Base-by-base conservation (phyloP, 177 flowering plant species). In the Vitis hybrid region DNA sequence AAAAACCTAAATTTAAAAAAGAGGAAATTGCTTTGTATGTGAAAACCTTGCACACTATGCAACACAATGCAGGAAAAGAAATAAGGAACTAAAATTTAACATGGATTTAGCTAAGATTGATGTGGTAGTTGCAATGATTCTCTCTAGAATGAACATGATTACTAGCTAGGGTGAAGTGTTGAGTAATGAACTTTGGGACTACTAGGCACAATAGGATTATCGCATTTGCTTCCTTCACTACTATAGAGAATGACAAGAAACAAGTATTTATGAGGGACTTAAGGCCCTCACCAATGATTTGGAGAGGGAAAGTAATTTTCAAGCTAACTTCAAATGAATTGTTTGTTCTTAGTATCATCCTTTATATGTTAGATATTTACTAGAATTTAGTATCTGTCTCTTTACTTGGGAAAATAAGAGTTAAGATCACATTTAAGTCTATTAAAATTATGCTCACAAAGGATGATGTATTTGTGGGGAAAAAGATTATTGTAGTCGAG, bases 391-490 rank as follows among this genome's bases (percentile, higher is more conserved):
- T 75, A 17, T 56, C 40, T 65, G 62, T 14, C 0, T 30, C 56
- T n/a, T 13, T 64, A 10, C 24, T 65, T 1, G 27, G 18, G 24
- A 17, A 51, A 10, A 21, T 1, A 3, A 66, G 64, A 15, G 55
- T 56, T 18, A 69, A 64, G 40, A 17, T 50, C 18, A 56, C 48
- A 1, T 60, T 67, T 24, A 67, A 62, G 2, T 60, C 61, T 30
- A 13, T 62, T 52, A 67, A 30, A 32, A 15, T 58, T 59, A 52
- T 51, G 14, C 7, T 64, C 0, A 27, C 54, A 6, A 69, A 40
- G 35, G 12, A 60, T 69, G 60, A 32, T 32, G 15, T 24, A 2
- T 74, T 70, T 74, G 48, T 72, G 30, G 65, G 69, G 6, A 69
- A 69, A 17, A 66, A 61, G 4, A 24, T 24, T 74, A 57, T 57